These are phyloP conservation scores for Dalbergia cochinchinensis DNA, from an alignment of 306 rosid species.

Conservation along the genomic window DNA sequence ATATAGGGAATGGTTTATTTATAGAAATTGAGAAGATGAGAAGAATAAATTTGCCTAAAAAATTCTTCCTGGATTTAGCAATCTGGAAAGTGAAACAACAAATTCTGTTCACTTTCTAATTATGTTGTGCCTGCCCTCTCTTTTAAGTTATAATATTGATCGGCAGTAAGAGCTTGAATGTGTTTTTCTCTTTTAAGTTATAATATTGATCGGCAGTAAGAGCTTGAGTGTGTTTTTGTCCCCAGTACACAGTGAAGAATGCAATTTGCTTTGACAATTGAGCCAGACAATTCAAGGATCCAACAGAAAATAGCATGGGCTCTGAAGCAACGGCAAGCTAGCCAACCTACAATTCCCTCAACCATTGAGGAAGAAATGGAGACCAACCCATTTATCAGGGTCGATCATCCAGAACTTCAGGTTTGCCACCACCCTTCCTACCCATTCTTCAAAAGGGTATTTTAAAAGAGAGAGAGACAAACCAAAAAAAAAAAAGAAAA, in stretches of 20 bases:
- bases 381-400: conserved; percentile 81
- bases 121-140: too few species aligned
- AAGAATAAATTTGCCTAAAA: background rate
- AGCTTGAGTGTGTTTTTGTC: background rate
- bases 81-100: background rate
- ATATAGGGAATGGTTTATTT: conserved; percentile 1
- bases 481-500: background rate
- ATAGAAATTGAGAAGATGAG: background rate
- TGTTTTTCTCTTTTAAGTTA: too few species aligned
- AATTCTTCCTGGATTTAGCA: conserved; percentile 13
- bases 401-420: conserved; percentile 73
- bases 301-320: conserved; percentile 74
- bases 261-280: conserved; percentile 40
- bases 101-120: too few species aligned
- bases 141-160: background rate
- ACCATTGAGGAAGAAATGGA: conserved; percentile 82
- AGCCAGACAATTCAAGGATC: conserved; percentile 37
- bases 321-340: conserved; percentile 63
- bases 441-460: conserved; percentile 18
- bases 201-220: background rate
- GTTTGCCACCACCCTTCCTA: conserved; percentile 47
- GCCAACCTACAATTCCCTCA: conserved; percentile 74
- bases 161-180: too few species aligned
- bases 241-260: conserved; percentile 42
- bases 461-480: background rate